These are phyloP conservation scores for Mucuna pruriens DNA, from an alignment of 306 rosid genomes.

Conservation along the genomic window DNA sequence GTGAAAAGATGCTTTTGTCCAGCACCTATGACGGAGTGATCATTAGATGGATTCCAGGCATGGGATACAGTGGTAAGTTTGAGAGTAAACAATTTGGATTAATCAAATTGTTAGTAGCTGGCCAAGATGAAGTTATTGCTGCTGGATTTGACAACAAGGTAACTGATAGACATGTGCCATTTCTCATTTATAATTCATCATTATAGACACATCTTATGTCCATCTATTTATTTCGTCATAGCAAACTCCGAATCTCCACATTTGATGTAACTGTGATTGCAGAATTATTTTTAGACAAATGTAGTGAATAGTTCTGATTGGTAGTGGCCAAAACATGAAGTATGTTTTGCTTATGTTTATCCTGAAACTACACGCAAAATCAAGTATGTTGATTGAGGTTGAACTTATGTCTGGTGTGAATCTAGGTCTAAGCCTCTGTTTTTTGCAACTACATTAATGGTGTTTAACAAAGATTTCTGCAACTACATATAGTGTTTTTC, in stretches of 20 bases:
- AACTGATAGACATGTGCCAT: constrained; percentile 27
- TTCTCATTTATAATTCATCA: not conserved
- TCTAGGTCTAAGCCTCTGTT: constrained; percentile 20
- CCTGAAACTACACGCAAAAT: constrained; percentile 29
- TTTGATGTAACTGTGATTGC: constrained; percentile 8
- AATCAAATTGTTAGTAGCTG: constrained; percentile 80
- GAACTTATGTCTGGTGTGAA: constrained; percentile 18
- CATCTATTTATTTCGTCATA: not conserved
- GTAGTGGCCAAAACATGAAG: not conserved
- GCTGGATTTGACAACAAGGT: constrained; percentile 98
- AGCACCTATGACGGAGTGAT: constrained; percentile 92
- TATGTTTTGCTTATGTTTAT: constrained; percentile 10
- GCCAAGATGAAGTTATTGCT: constrained; percentile 68
- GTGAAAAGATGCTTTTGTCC: constrained; percentile 77
- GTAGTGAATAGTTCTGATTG: constrained; percentile 3
- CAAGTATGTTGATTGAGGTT: constrained; percentile 1
- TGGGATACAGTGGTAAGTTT: constrained; percentile 79
- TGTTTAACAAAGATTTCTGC: not conserved
- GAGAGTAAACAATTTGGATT: constrained; percentile 76
- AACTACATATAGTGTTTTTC: not conserved
- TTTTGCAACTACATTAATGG: not conserved
- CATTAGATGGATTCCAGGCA: constrained; percentile 82
- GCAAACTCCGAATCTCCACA: constrained; percentile 7
- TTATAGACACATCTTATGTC: not conserved
- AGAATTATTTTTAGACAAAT: not conserved